These are phyloP conservation scores for Metschnikowia shivogae DNA, from an alignment of 805 yeast genomes.

Conservation along the genomic window DNA sequence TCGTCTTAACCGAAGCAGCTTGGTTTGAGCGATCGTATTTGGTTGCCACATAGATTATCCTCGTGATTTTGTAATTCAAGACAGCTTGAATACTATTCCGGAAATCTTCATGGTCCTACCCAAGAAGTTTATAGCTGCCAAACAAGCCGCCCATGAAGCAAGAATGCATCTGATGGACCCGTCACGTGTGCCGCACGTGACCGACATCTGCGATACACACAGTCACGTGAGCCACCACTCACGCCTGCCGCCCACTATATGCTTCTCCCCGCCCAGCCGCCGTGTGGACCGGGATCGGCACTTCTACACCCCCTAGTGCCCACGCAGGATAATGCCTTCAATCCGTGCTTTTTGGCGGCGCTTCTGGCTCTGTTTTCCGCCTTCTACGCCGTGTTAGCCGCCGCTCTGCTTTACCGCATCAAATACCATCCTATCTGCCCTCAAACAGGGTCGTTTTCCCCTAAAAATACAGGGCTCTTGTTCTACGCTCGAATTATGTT, in stretches of 20 bases:
- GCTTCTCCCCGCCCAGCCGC: constrained; percentile 13
- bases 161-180: neutral
- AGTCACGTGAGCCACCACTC: neutral
- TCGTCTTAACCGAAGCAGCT: too few relatives aligned
- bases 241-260: constrained; percentile 1
- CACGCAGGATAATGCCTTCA: constrained; percentile 28
- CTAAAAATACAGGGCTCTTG: constrained; percentile 24
- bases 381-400: constrained; percentile 5
- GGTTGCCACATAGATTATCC: too few relatives aligned
- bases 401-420: neutral
- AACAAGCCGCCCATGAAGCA: neutral
- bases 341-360: constrained; percentile 29
- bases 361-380: constrained; percentile 11
- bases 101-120: too few relatives aligned
- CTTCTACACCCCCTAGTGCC: constrained; percentile 22
- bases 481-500: constrained; percentile 21
- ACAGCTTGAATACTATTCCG: too few relatives aligned
- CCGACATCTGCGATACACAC: neutral
- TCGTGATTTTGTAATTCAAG: too few relatives aligned
- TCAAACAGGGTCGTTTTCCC: constrained; percentile 17
- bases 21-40: too few relatives aligned
- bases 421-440: neutral
- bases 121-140: neutral
- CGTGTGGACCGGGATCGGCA: constrained; percentile 16
- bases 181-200: neutral